A percentile compares a stretch with the other conserved stretches of the same genome.
Conservation (phyloP, 345 rosid species). For the Schrenkiella parvula region DNA sequence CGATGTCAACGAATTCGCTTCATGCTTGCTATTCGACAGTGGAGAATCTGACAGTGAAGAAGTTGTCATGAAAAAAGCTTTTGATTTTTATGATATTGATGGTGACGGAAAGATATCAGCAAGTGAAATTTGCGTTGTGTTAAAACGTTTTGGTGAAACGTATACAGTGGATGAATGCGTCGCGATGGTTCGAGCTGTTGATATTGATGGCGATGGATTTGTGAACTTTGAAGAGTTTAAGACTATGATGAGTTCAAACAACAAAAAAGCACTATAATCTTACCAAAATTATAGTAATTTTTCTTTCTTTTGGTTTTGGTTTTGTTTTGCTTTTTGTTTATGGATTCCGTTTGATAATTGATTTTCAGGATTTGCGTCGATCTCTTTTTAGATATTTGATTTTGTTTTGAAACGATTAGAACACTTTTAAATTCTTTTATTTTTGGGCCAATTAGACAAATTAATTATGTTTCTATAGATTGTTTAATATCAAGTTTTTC, state of each 20-base stretch:
- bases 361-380: not conserved
- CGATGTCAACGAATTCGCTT: not conserved
- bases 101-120: slow-evolving; percentile 25
- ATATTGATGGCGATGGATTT: not conserved
- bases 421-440: no score
- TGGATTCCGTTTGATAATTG: no score
- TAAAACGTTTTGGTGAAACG: slow-evolving; percentile 7
- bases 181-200: not conserved
- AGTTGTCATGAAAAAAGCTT: not conserved
- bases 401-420: not conserved
- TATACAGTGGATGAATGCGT: not conserved
- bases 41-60: not conserved
- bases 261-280: not conserved
- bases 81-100: slow-evolving; percentile 20
- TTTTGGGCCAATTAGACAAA: no score
- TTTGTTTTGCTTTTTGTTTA: no score
- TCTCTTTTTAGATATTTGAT: not conserved
- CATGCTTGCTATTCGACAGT: not conserved
- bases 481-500: not conserved
- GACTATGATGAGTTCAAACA: not conserved
- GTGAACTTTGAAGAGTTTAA: slow-evolving; percentile 17
- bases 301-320: no score
- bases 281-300: no score
- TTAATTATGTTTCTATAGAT: not conserved
- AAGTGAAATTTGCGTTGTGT: slow-evolving; percentile 1